These are phyloP conservation scores for Furculomyces boomerangus DNA, from an alignment of 371 early-diverging fungal genomes.

Conservation along the genomic window DNA sequence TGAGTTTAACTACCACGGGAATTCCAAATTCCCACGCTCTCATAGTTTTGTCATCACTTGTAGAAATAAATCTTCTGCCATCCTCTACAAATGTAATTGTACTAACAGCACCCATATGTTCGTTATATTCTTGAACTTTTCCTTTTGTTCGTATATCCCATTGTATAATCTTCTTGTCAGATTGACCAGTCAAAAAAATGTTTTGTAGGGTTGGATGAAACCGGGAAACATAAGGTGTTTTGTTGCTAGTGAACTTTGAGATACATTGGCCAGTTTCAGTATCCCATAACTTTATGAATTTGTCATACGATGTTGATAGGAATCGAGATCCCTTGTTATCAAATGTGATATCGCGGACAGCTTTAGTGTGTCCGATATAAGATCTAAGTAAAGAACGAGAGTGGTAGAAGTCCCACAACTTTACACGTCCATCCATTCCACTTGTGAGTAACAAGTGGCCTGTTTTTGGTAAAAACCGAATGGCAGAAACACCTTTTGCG, in stretches of 20 bases:
- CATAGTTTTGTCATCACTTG: conserved; percentile 90
- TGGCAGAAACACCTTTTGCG: conserved; percentile 76
- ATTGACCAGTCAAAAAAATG: conserved; percentile 79
- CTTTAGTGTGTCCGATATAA: conserved; percentile 80
- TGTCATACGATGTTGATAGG: conserved; percentile 79
- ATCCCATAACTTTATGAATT: conserved; percentile 88
- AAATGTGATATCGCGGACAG: conserved; percentile 83
- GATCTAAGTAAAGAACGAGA: conserved; percentile 69
- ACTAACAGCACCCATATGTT: conserved; percentile 90
- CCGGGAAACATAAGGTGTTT: conserved; percentile 71
- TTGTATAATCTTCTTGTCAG: conserved; percentile 82
- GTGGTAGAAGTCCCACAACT: conserved; percentile 90
- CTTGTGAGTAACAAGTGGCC: conserved; percentile 81
- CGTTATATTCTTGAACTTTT: conserved; percentile 84
- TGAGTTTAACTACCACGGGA: conserved; percentile 90
- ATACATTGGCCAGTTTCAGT: conserved; percentile 90
- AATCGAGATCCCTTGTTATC: conserved; percentile 59
- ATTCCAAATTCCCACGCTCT: conserved; percentile 95
- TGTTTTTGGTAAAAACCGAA: conserved; percentile 73
- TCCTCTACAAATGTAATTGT: conserved; percentile 92
- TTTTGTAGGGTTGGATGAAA: conserved; percentile 80
- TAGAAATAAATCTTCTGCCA: conserved; percentile 82
- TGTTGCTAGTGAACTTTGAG: conserved; percentile 50
- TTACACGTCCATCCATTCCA: conserved; percentile 84
- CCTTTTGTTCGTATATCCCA: conserved; percentile 69